Evolutionary conservation across 352 stramenopile species (phyloP).

Genomic region (Phytophthora multivora): DNA sequence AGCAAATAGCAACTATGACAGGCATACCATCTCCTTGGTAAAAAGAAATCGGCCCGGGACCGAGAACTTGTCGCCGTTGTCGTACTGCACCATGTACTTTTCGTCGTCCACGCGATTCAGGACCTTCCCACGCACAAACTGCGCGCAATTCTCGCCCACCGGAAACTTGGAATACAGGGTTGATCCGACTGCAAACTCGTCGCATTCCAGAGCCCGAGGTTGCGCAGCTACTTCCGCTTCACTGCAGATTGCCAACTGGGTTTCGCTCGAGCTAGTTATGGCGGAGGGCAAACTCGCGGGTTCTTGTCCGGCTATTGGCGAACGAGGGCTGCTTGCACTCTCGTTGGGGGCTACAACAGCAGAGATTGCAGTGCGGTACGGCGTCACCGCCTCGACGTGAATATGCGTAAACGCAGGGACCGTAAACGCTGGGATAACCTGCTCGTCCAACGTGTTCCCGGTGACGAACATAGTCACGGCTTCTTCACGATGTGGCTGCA

Average conservation of each 20-base stretch:
- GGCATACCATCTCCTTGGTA: constrained; percentile 52
- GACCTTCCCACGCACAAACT: constrained; percentile 53
- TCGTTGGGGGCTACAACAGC: constrained; percentile 27
- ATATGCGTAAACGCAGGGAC: constrained; percentile 20
- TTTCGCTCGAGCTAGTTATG: neutral
- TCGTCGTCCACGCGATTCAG: constrained; percentile 45
- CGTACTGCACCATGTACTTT: constrained; percentile 56
- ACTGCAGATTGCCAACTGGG: neutral
- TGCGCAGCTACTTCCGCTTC: constrained; percentile 5
- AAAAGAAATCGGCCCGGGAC: constrained; percentile 47
- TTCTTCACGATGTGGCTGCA: neutral
- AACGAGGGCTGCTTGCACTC: neutral
- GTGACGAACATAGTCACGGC: constrained; percentile 1
- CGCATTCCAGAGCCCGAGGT: neutral
- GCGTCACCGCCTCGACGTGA: constrained; percentile 13
- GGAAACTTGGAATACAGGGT: constrained; percentile 53
- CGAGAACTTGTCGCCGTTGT: constrained; percentile 62
- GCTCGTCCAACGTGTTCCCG: constrained; percentile 21
- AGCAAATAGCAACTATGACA: neutral
- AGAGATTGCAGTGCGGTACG: constrained; percentile 42
- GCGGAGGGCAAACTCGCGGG: neutral
- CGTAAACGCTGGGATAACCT: constrained; percentile 28
- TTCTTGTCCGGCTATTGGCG: constrained; percentile 1
- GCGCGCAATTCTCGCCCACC: constrained; percentile 36
- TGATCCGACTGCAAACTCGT: constrained; percentile 43